A percentile compares a stretch with the other conserved stretches of the same genome.
phyloP scores from a whole-genome alignment of 495 filamentous ascomycete species.

The Penicillium fimorum region DNA sequence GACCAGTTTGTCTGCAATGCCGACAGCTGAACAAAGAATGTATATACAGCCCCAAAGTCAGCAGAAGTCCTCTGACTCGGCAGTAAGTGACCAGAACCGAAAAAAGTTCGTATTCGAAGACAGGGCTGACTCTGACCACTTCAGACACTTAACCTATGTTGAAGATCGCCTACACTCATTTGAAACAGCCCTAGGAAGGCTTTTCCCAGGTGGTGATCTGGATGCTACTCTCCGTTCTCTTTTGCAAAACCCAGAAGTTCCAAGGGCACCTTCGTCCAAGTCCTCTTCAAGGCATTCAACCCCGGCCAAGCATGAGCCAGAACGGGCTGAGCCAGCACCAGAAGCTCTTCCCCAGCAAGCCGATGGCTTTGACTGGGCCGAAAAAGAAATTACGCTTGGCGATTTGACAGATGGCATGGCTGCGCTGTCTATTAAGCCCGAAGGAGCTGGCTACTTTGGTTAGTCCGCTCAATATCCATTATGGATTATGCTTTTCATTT shows the following conservation, averaged over 20 bases:
- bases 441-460: constrained; percentile 53
- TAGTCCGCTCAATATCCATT: constrained; percentile 7
- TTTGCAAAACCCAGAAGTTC: constrained; percentile 40
- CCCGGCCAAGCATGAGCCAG: constrained; percentile 36
- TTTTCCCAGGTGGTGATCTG: constrained; percentile 48
- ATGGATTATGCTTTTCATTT: not conserved
- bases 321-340: constrained; percentile 40
- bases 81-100: constrained; percentile 32
- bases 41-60: constrained; percentile 50
- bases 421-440: constrained; percentile 48
- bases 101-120: not conserved
- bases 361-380: constrained; percentile 54
- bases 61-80: constrained; percentile 47
- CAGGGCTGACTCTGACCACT: constrained; percentile 16
- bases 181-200: constrained; percentile 43
- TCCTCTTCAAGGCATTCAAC: constrained; percentile 43
- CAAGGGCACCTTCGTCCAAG: constrained; percentile 37
- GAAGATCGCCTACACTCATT: constrained; percentile 49
- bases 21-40: constrained; percentile 46
- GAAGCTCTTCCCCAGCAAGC: constrained; percentile 50
- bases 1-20: constrained; percentile 45
- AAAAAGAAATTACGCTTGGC: constrained; percentile 44
- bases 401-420: constrained; percentile 54
- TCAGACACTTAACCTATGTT: constrained; percentile 49
- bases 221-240: constrained; percentile 47